Percentiles rank a stretch among this genome's conserved stretches.
Conservation (phyloP, 768 basidiomycete genomes). For the Suillus hirtellus region DNA sequence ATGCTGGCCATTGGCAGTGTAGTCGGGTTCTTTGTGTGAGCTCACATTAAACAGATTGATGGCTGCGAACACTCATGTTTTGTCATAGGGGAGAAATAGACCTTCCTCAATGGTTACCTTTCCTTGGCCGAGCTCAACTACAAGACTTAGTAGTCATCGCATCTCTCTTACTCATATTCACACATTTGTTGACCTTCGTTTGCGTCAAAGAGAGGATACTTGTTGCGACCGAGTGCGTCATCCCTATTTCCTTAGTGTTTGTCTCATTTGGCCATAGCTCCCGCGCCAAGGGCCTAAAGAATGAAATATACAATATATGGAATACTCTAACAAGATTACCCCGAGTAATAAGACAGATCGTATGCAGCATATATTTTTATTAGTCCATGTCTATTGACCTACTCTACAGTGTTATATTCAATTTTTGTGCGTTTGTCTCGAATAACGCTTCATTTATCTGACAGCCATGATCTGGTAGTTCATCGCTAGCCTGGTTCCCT, state of each 20-base stretch:
- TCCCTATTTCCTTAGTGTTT: not conserved
- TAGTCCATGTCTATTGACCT: constrained; percentile 13
- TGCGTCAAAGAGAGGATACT: constrained; percentile 77
- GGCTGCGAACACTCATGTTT: not conserved
- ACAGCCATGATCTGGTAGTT: constrained; percentile 39
- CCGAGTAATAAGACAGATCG: constrained; percentile 74
- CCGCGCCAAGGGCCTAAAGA: constrained; percentile 30
- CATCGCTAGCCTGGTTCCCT: constrained; percentile 93
- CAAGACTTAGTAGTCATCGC: constrained; percentile 81
- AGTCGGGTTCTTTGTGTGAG: constrained; percentile 85
- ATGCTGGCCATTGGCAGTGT: constrained; percentile 89
- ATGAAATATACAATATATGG: constrained; percentile 69
- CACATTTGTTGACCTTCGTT: constrained; percentile 62
- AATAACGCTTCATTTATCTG: not conserved
- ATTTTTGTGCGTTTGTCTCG: constrained; percentile 62
- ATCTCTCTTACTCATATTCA: constrained; percentile 59
- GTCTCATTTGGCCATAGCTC: constrained; percentile 13
- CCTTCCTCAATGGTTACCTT: constrained; percentile 66
- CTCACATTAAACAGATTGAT: constrained; percentile 12
- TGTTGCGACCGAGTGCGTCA: constrained; percentile 38
- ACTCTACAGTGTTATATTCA: constrained; percentile 66
- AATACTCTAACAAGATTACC: constrained; percentile 69
- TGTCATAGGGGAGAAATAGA: constrained; percentile 72
- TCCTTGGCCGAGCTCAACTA: constrained; percentile 77
- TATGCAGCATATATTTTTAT: constrained; percentile 40